Percentiles rank a stretch among this genome's conserved stretches.
Conservation (phyloP, 208 protist genomes). For the Angomonas deanei region DNA sequence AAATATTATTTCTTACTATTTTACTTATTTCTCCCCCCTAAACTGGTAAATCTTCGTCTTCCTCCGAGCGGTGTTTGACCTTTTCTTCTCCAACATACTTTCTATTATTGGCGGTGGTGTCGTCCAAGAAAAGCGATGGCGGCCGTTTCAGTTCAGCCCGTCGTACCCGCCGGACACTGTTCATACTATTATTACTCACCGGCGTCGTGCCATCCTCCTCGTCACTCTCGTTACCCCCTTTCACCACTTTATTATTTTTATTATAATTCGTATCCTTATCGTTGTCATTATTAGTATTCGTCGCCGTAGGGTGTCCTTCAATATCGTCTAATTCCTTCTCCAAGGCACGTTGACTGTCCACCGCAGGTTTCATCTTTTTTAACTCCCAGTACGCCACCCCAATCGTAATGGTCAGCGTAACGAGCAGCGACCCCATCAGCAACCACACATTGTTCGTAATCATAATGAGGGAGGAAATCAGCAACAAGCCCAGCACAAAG, state of each 20-base stretch:
- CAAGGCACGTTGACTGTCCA: slow-evolving; percentile 16
- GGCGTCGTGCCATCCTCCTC: too few species aligned
- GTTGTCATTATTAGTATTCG: neutral
- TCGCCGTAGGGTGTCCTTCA: neutral
- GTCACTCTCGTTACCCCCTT: too few species aligned
- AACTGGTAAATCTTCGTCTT: too few species aligned
- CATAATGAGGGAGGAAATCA: slow-evolving; percentile 32
- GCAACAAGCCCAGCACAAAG: slow-evolving; percentile 28
- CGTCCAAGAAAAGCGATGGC: slow-evolving; percentile 14
- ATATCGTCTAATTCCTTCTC: slow-evolving; percentile 15
- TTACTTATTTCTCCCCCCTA: too few species aligned
- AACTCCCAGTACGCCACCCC: slow-evolving; percentile 19
- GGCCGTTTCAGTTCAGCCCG: slow-evolving; percentile 17
- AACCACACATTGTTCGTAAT: slow-evolving; percentile 20
- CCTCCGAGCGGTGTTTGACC: neutral
- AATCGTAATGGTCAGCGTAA: slow-evolving; percentile 10
- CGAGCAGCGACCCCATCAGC: slow-evolving; percentile 10
- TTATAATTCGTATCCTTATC: neutral
- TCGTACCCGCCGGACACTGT: slow-evolving; percentile 13
- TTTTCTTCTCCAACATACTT: neutral
- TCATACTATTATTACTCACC: slow-evolving; percentile 6
- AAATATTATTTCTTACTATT: too few species aligned
- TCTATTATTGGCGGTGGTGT: neutral
- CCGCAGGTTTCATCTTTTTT: slow-evolving; percentile 10
- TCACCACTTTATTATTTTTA: too few species aligned